A percentile compares a stretch with the other conserved stretches of the same genome.
These are phyloP conservation scores for Aspergillus steynii DNA, from an alignment of 495 filamentous ascomycete genomes.

Conservation along the genomic window DNA sequence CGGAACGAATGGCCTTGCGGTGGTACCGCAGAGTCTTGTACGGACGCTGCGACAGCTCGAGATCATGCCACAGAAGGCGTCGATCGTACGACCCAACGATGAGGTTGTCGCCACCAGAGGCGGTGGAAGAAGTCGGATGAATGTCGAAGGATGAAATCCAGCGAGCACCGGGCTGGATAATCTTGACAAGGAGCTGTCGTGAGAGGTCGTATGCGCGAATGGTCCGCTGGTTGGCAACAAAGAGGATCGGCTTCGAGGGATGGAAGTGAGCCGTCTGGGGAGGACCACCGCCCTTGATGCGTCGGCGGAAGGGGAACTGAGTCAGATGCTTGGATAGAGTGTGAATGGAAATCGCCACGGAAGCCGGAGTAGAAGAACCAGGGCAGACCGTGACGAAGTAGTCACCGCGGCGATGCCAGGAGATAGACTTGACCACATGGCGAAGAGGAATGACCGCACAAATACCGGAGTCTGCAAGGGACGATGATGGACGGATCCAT, in stretches of 20 bases:
- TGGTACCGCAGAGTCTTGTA: constrained; percentile 98
- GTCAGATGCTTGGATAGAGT: constrained; percentile 92
- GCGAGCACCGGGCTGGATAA: constrained; percentile 85
- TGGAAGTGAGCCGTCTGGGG: constrained; percentile 93
- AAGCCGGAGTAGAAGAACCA: constrained; percentile 60
- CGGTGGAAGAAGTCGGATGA: constrained; percentile 64
- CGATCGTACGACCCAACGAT: constrained; percentile 93
- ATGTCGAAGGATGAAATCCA: constrained; percentile 96
- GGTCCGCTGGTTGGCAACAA: constrained; percentile 89
- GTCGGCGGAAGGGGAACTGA: constrained; percentile 83
- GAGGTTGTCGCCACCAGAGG: constrained; percentile 79
- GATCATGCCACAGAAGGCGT: constrained; percentile 93
- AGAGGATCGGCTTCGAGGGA: constrained; percentile 87
- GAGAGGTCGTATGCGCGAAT: constrained; percentile 92
- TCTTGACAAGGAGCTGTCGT: constrained; percentile 84
- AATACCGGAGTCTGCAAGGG: constrained; percentile 74
- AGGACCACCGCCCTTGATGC: constrained; percentile 74
- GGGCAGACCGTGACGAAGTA: constrained; percentile 94
- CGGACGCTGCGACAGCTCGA: constrained; percentile 84
- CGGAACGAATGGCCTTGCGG: constrained; percentile 81
- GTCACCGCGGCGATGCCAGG: constrained; percentile 92
- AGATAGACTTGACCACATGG: constrained; percentile 82
- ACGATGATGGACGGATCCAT: constrained; percentile 78
- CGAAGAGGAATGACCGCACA: constrained; percentile 76
- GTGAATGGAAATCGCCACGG: constrained; percentile 85